phyloP scores from a whole-genome alignment of 352 stramenopile genomes.

The Globisporangium perplexum region DNA sequence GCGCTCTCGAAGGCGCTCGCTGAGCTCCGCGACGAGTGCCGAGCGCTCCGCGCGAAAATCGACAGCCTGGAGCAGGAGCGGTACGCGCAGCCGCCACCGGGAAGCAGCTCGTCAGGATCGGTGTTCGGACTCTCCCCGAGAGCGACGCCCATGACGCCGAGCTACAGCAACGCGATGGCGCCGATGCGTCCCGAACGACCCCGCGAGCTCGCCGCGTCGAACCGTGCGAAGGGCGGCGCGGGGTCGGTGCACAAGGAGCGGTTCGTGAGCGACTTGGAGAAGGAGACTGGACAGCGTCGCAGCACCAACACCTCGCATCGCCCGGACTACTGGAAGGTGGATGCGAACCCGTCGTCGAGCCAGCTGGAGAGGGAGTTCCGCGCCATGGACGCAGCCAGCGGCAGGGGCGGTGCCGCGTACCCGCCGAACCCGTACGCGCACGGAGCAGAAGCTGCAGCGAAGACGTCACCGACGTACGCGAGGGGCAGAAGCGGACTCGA shows the following conservation, averaged over 20 bases:
- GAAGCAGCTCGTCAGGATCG: conserved; percentile 1
- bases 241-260: conserved; percentile 51
- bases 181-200: conserved; percentile 55
- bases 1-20: conserved; percentile 28
- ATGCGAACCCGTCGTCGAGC: conserved; percentile 16
- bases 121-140: conserved; percentile 8
- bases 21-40: conserved; percentile 31
- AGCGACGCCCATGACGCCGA: conserved; percentile 7
- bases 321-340: conserved; percentile 30
- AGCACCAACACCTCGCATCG: conserved; percentile 21
- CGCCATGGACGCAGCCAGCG: conserved; percentile 18
- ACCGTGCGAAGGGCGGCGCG: conserved; percentile 18
- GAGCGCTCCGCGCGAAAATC: conserved; percentile 27
- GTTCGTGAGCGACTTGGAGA: conserved; percentile 67
- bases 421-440: neutral
- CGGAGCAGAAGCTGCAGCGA: too few species aligned
- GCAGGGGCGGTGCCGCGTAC: neutral
- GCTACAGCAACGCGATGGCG: conserved; percentile 12
- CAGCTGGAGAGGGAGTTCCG: conserved; percentile 50
- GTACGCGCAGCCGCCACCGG: conserved; percentile 13
- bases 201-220: conserved; percentile 12
- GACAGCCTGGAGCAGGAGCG: conserved; percentile 34
- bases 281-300: conserved; percentile 59
- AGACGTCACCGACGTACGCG: conserved; percentile 11
- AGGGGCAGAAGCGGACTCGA: neutral